phyloP scores from a whole-genome alignment of 2,329 filamentous ascomycete genomes.

The Trichoderma sp. region DNA sequence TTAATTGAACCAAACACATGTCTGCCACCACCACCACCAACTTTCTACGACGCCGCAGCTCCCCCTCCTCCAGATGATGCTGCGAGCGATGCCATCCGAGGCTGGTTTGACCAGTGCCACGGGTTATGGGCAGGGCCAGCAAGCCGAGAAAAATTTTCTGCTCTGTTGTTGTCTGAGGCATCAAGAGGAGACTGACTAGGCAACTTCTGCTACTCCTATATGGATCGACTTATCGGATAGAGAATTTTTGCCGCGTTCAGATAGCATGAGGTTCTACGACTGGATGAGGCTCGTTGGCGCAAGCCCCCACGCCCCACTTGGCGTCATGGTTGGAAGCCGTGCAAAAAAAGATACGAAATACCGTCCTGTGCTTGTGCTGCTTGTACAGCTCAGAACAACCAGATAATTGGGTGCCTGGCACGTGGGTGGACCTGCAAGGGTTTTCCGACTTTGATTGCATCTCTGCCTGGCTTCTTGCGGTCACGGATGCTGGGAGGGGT shows the following conservation, averaged over 20 bases:
- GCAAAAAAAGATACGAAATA: slow-evolving; percentile 16
- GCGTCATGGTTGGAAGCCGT: slow-evolving; percentile 6
- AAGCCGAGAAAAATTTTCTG: slow-evolving; percentile 17
- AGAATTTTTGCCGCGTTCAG: slow-evolving; percentile 13
- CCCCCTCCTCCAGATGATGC: neutral
- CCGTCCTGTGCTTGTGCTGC: neutral
- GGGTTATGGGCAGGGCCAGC: neutral
- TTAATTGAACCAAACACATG: slow-evolving; percentile 3
- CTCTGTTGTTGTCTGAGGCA: slow-evolving; percentile 26
- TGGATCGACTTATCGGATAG: slow-evolving; percentile 21
- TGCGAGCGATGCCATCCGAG: neutral
- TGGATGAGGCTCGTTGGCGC: slow-evolving; percentile 20
- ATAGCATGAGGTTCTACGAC: slow-evolving; percentile 19
- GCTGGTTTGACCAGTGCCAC: neutral
- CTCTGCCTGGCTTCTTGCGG: neutral
- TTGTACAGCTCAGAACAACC: slow-evolving; percentile 1
- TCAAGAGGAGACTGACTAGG: slow-evolving; percentile 11
- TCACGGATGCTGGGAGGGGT: neutral
- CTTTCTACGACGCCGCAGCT: neutral
- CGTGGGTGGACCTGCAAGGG: slow-evolving; percentile 25
- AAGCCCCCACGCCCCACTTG: slow-evolving; percentile 22
- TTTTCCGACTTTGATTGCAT: slow-evolving; percentile 1
- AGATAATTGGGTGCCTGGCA: slow-evolving; percentile 20
- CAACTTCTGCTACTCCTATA: neutral
- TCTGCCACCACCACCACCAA: neutral